Evolutionary conservation across 345 rosid genomes (phyloP).

Genomic region (Eutrema heterophyllum): DNA sequence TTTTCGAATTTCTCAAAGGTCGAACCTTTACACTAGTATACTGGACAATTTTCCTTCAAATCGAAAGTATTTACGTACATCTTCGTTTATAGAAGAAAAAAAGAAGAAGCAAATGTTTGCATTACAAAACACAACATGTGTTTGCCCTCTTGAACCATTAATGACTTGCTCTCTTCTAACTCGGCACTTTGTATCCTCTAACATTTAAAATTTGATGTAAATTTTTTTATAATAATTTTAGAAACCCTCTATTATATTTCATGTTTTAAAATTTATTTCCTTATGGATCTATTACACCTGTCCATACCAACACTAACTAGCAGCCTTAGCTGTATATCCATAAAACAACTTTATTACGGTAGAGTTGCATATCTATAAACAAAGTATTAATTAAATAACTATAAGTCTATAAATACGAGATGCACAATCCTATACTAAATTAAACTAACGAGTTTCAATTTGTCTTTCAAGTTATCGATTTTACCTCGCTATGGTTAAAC

Average conservation of each 20-base stretch:
- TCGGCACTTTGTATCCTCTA: conserved; percentile 28
- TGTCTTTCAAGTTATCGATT: not conserved
- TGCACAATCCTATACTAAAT: not conserved
- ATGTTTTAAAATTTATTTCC: not conserved
- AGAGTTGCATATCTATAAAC: not conserved
- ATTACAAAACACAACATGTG: conserved; percentile 29
- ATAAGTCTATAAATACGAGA: not conserved
- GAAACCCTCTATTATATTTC: conserved; percentile 26
- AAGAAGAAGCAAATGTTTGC: not conserved
- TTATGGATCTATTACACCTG: conserved; percentile 10
- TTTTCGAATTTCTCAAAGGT: not conserved
- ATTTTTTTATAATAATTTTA: not conserved
- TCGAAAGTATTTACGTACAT: not conserved
- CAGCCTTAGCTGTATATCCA: conserved; percentile 31
- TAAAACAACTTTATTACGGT: conserved; percentile 5
- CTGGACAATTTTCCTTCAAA: not conserved
- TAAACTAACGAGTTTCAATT: not conserved
- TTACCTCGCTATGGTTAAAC: too few relatives aligned
- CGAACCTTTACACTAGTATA: not conserved
- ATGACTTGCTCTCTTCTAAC: conserved; percentile 30
- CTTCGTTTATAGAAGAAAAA: not conserved
- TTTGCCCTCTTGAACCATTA: conserved; percentile 32
- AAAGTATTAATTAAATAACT: not conserved
- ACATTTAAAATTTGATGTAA: conserved; percentile 15
- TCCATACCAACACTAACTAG: conserved; percentile 12